Evolutionary conservation across 1,139 yeast species (phyloP).

Genomic region (Suhomyces guaymorum): DNA sequence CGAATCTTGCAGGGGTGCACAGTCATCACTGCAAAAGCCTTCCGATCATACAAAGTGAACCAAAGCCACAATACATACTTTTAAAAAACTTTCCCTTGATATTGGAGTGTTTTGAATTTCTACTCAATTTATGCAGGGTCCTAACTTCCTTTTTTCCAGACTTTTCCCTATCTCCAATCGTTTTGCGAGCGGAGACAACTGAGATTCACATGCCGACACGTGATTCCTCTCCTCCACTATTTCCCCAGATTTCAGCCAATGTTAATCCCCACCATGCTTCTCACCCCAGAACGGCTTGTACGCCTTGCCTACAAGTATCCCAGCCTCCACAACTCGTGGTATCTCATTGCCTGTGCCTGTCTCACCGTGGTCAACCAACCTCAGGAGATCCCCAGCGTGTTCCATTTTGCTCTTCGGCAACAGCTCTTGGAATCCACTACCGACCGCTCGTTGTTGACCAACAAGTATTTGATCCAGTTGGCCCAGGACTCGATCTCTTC

Average conservation of each 20-base stretch:
- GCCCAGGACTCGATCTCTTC: conserved; percentile 46
- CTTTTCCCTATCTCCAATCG: neutral
- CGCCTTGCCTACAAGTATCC: conserved; percentile 57
- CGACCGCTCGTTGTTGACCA: conserved; percentile 32
- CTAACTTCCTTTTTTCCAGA: neutral
- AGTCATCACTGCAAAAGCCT: too few relatives aligned
- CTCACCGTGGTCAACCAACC: conserved; percentile 82
- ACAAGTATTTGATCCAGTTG: conserved; percentile 30
- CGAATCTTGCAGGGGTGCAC: too few relatives aligned
- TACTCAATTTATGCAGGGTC: too few relatives aligned
- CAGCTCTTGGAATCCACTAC: conserved; percentile 38
- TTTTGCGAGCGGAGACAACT: too few relatives aligned
- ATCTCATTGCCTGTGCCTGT: conserved; percentile 75
- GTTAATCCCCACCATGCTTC: conserved; percentile 20
- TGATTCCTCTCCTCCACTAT: too few relatives aligned
- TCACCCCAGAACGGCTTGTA: conserved; percentile 65
- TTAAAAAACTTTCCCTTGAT: too few relatives aligned
- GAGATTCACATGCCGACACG: too few relatives aligned
- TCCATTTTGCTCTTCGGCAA: conserved; percentile 69
- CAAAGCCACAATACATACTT: too few relatives aligned
- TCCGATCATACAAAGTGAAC: too few relatives aligned
- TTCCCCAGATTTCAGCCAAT: conserved; percentile 8
- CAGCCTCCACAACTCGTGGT: conserved; percentile 59
- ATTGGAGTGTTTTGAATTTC: too few relatives aligned
- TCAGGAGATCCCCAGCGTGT: conserved; percentile 72